A percentile compares a stretch with the other conserved stretches of the same genome.
Conservation (phyloP, 306 rosid species). For the Trifolium subterraneum region DNA sequence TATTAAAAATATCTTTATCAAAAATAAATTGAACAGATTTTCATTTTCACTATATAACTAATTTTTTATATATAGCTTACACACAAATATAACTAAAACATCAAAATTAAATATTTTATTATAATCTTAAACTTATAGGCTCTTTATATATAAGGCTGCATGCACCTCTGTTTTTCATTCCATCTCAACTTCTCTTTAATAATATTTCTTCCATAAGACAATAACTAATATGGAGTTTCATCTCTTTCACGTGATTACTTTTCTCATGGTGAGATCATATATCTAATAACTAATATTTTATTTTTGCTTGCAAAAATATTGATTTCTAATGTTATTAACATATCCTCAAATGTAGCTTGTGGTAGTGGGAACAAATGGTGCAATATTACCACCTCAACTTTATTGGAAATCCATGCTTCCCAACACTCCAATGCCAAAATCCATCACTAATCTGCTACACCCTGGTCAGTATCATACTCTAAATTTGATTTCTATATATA, state of each 20-base stretch:
- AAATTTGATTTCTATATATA: not conserved
- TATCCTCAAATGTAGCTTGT: not conserved
- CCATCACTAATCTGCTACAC: not conserved
- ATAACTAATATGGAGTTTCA: not conserved
- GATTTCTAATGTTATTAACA: not conserved
- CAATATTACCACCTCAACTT: not conserved
- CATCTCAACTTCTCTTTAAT: not conserved
- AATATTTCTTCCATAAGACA: not conserved
- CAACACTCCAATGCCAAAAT: constrained; percentile 11
- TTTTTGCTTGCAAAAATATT: not conserved
- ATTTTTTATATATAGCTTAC: too few relatives aligned
- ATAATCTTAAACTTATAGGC: not conserved
- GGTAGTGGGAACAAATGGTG: not conserved
- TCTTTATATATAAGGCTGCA: not conserved
- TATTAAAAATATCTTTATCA: too few relatives aligned
- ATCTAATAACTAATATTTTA: not conserved
- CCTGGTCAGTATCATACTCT: not conserved
- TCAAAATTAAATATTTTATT: not conserved
- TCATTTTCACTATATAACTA: too few relatives aligned
- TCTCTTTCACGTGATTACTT: not conserved
- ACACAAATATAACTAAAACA: too few relatives aligned
- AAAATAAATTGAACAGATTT: too few relatives aligned
- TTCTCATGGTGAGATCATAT: not conserved
- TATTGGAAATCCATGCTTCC: constrained; percentile 4
- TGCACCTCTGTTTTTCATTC: not conserved